phyloP scores from a whole-genome alignment of 192 early-diverging fungal species.

The Backusella psychrophila region DNA sequence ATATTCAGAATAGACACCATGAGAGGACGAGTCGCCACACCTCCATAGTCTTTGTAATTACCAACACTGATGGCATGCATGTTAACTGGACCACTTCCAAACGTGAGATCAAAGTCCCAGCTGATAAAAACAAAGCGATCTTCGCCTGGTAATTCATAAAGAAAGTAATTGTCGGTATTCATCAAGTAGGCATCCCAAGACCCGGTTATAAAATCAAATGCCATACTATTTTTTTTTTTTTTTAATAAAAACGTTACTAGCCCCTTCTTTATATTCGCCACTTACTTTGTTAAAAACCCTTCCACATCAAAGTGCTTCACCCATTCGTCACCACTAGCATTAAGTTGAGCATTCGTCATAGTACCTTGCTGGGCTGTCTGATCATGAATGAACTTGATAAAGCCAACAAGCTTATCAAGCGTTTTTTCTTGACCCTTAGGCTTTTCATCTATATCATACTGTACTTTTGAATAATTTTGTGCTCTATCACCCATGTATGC shows the following conservation, averaged over 20 bases:
- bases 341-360: not conserved
- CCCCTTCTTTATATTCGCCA: not conserved
- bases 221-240: slow-evolving; percentile 22
- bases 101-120: slow-evolving; percentile 27
- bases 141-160: slow-evolving; percentile 22
- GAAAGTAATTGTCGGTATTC: slow-evolving; percentile 31
- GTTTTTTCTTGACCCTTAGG: not conserved
- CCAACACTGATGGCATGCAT: slow-evolving; percentile 18
- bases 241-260: not conserved
- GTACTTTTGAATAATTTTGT: not conserved
- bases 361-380: slow-evolving; percentile 1
- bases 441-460: not conserved
- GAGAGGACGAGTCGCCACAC: slow-evolving; percentile 11
- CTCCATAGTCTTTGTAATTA: slow-evolving; percentile 22
- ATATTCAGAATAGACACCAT: slow-evolving; percentile 17
- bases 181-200: slow-evolving; percentile 27
- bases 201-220: slow-evolving; percentile 26
- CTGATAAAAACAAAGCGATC: slow-evolving; percentile 16
- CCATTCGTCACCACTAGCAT: slow-evolving; percentile 8
- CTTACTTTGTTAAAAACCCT: slow-evolving; percentile 32
- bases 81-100: slow-evolving; percentile 25
- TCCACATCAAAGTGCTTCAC: slow-evolving; percentile 22
- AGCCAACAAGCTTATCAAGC: slow-evolving; percentile 1
- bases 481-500: slow-evolving; percentile 19
- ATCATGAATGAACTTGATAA: slow-evolving; percentile 32